phyloP scores from a whole-genome alignment of 495 filamentous ascomycete species.

The Bombardia bombarda region DNA sequence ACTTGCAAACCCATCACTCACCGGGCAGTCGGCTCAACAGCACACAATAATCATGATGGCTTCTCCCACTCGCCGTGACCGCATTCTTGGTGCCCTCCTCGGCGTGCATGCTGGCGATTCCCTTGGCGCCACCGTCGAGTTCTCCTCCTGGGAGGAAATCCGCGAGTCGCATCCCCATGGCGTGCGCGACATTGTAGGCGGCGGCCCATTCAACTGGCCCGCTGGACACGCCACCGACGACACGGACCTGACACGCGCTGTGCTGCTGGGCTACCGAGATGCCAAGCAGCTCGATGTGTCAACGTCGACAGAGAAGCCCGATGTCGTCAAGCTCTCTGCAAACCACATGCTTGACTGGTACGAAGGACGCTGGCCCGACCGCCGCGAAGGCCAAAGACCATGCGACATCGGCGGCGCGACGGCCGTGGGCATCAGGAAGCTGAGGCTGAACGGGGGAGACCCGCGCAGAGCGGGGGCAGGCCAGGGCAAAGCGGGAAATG shows the following conservation, averaged over 20 bases:
- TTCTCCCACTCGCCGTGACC: constrained; percentile 4
- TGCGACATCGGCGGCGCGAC: constrained; percentile 20
- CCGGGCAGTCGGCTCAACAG: no score
- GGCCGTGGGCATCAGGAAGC: constrained; percentile 7
- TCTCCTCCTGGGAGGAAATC: constrained; percentile 18
- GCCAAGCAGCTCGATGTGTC: not conserved
- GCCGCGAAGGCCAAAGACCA: constrained; percentile 6
- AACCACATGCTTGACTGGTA: constrained; percentile 20
- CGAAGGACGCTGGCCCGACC: constrained; percentile 18
- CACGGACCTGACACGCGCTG: constrained; percentile 11
- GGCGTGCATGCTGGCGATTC: constrained; percentile 27
- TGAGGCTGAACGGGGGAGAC: constrained; percentile 7
- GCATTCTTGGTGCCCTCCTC: constrained; percentile 23
- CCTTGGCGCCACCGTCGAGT: constrained; percentile 25
- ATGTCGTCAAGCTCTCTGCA: constrained; percentile 7
- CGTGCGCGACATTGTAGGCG: constrained; percentile 20
- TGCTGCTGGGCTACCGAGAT: constrained; percentile 15
- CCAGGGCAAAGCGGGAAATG: constrained; percentile 18
- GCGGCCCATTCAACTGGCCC: constrained; percentile 20
- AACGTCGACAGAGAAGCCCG: not conserved
- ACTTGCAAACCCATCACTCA: no score
- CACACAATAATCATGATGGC: no score
- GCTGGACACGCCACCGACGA: constrained; percentile 16
- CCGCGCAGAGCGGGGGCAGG: constrained; percentile 11
- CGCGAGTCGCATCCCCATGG: constrained; percentile 6